phyloP scores from a whole-genome alignment of 768 basidiomycete genomes.

The Neoboletus magnificus region DNA sequence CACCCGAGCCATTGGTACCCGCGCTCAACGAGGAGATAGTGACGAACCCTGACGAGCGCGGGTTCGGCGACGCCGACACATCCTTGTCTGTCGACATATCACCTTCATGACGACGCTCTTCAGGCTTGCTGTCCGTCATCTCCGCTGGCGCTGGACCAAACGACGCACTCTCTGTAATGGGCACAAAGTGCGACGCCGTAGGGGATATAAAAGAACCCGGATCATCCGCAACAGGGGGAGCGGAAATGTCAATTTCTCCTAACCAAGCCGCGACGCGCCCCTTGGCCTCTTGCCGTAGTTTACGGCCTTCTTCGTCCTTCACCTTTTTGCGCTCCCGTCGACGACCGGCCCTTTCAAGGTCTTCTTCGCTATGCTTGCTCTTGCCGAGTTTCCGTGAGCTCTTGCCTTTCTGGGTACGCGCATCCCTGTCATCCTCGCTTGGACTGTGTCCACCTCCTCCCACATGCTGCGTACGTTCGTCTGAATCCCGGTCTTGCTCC shows the following conservation, averaged over 20 bases:
- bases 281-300: conserved; percentile 49
- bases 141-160: conserved; percentile 13
- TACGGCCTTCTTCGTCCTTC: conserved; percentile 38
- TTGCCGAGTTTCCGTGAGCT: conserved; percentile 19
- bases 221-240: conserved; percentile 45
- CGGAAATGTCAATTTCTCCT: conserved; percentile 58
- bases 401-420: conserved; percentile 29
- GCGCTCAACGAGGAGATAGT: conserved; percentile 55
- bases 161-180: conserved; percentile 23
- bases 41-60: conserved; percentile 74
- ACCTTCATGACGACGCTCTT: conserved; percentile 4
- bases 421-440: conserved; percentile 33
- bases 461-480: conserved; percentile 32
- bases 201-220: conserved; percentile 34
- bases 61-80: conserved; percentile 50
- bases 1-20: not conserved
- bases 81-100: conserved; percentile 11
- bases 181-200: conserved; percentile 25
- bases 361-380: conserved; percentile 27
- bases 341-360: conserved; percentile 22
- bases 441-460: conserved; percentile 20
- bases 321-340: conserved; percentile 27
- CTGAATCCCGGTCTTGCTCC: conserved; percentile 32
- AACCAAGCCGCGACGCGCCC: conserved; percentile 80
- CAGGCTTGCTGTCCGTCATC: conserved; percentile 1